Conservation (phyloP, 2,329 filamentous ascomycete species). For the Chrysoporthe deuterocubensis region DNA sequence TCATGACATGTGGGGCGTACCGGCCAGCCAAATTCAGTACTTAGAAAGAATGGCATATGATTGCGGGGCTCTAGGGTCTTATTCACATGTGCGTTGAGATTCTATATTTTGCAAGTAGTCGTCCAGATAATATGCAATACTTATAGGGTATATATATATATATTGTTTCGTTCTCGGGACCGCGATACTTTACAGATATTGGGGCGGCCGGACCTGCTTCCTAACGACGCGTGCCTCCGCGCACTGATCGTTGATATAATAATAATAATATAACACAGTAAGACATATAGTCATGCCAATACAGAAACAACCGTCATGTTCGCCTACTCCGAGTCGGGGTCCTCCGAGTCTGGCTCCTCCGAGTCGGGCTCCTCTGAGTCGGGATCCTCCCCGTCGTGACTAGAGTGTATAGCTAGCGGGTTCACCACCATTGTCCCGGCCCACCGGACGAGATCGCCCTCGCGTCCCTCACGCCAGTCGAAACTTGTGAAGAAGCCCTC, state of each 20-base stretch:
- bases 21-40: not conserved
- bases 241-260: not conserved
- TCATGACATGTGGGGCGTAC: not conserved
- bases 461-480: slow-evolving; percentile 25
- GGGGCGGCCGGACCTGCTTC: too few species aligned
- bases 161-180: too few species aligned
- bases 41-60: not conserved
- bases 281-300: not conserved
- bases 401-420: not conserved
- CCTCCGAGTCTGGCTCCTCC: not conserved
- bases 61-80: not conserved
- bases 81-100: not conserved
- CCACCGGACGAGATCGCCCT: slow-evolving; percentile 19
- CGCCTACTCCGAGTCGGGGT: not conserved
- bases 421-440: slow-evolving; percentile 12
- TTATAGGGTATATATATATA: not conserved
- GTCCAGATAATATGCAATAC: not conserved
- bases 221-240: too few species aligned
- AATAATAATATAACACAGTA: not conserved
- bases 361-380: not conserved
- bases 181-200: too few species aligned
- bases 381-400: not conserved
- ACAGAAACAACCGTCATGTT: not conserved
- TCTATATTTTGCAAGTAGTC: not conserved
- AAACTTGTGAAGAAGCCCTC: slow-evolving; percentile 16